Conservation (phyloP, 371 early-diverging fungal genomes). For the Zopfochytrium polystomum region DNA sequence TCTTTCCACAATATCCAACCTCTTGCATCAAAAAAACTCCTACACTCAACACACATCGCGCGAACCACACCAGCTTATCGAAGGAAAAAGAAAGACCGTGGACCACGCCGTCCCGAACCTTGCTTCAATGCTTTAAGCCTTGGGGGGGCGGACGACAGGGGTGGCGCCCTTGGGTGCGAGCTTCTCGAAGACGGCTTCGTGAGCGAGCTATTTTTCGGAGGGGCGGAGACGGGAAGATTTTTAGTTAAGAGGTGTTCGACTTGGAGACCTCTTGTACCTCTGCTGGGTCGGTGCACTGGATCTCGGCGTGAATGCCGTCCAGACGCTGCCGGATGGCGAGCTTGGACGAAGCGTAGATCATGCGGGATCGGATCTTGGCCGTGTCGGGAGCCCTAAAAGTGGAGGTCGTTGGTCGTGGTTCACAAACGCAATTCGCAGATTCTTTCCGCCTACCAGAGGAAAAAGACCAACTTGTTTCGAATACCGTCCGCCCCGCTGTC, state of each 20-base stretch:
- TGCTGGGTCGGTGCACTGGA: conserved; percentile 79
- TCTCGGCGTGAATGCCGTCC: conserved; percentile 71
- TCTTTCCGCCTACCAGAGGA: conserved; percentile 51
- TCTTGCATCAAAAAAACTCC: no score
- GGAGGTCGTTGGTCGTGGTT: not conserved
- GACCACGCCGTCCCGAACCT: no score
- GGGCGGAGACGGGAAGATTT: not conserved
- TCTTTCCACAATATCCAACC: no score
- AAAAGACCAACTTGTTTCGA: conserved; percentile 73
- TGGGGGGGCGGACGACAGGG: conserved; percentile 27
- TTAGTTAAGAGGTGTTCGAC: not conserved
- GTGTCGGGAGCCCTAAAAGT: conserved; percentile 73
- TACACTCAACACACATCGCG: no score
- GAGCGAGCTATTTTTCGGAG: conserved; percentile 23
- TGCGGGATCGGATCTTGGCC: conserved; percentile 75
- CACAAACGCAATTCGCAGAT: not conserved
- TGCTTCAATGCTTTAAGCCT: no score
- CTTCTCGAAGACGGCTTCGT: conserved; percentile 44
- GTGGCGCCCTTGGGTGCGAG: conserved; percentile 41
- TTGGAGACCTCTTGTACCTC: conserved; percentile 39
- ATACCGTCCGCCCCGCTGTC: conserved; percentile 63
- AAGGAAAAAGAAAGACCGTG: no score
- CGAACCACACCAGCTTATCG: no score
- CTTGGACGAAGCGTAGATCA: conserved; percentile 91
- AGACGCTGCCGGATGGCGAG: conserved; percentile 73